These are phyloP conservation scores for Geotrichum bryndzae DNA, from an alignment of 1,139 yeast genomes.

Conservation along the genomic window DNA sequence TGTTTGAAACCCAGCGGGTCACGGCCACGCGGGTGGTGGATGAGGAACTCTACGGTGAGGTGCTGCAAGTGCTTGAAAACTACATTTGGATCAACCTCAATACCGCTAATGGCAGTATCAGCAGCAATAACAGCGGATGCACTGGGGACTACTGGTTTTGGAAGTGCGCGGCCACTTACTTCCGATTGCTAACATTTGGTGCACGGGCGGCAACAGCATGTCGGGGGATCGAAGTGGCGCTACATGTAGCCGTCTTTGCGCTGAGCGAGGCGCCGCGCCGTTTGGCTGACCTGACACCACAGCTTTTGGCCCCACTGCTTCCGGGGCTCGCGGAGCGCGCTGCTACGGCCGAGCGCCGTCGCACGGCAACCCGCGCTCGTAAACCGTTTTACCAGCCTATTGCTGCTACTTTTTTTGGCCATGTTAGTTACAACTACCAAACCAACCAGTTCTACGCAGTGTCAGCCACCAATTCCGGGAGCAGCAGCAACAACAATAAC, in stretches of 20 bases:
- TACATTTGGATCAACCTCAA: constrained; percentile 4
- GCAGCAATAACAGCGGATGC: background rate
- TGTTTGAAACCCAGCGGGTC: constrained; percentile 2
- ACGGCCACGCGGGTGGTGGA: background rate
- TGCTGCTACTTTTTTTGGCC: background rate
- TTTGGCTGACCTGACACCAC: background rate
- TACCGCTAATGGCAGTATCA: background rate
- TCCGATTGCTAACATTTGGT: background rate
- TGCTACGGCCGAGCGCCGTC: background rate
- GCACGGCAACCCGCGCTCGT: background rate
- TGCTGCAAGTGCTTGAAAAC: background rate
- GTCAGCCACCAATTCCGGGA: background rate
- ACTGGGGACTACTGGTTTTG: constrained; percentile 4
- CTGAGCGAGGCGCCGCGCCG: background rate
- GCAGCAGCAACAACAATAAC: background rate
- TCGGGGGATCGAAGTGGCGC: background rate
- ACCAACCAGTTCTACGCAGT: background rate
- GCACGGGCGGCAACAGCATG: background rate
- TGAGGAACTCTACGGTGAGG: background rate
- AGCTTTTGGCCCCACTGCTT: background rate
- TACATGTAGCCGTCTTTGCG: background rate
- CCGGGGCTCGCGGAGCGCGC: background rate
- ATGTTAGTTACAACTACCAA: background rate
- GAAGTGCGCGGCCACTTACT: constrained; percentile 2
- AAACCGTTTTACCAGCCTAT: constrained; percentile 5